These are phyloP conservation scores for Globisporangium paroecandrum DNA, from an alignment of 352 stramenopile species.

Conservation along the genomic window DNA sequence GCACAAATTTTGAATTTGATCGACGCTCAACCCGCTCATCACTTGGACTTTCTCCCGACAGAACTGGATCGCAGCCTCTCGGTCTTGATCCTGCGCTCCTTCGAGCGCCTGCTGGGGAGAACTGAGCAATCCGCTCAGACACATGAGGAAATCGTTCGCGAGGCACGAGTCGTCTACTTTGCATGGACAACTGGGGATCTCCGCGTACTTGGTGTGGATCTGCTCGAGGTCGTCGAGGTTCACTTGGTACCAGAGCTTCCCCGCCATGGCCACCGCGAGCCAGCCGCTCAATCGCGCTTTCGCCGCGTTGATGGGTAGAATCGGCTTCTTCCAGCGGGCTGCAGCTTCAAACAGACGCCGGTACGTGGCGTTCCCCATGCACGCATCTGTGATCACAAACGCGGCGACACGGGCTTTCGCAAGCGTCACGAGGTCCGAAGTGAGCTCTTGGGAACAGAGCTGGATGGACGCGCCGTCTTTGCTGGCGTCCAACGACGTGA, in stretches of 20 bases:
- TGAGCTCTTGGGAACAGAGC: conserved; percentile 18
- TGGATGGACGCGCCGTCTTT: not conserved
- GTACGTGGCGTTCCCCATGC: conserved; percentile 2
- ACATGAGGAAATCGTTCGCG: conserved; percentile 42
- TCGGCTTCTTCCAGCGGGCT: conserved; percentile 29
- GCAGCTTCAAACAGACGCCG: conserved; percentile 38
- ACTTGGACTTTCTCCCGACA: conserved; percentile 10
- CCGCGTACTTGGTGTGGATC: conserved; percentile 34
- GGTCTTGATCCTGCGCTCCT: not conserved
- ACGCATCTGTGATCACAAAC: conserved; percentile 41
- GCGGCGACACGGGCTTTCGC: conserved; percentile 22
- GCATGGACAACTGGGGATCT: conserved; percentile 40
- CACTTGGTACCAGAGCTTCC: conserved; percentile 57
- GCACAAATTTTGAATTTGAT: conserved; percentile 2
- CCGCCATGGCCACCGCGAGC: conserved; percentile 43
- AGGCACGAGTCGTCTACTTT: conserved; percentile 47
- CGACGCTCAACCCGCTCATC: not conserved
- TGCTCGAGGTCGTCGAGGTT: conserved; percentile 27
- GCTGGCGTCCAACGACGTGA: conserved; percentile 1
- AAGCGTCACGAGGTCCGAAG: conserved; percentile 23
- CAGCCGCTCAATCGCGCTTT: conserved; percentile 29
- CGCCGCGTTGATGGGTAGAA: conserved; percentile 43
- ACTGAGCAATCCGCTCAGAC: conserved; percentile 33
- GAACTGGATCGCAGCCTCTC: not conserved
- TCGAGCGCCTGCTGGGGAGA: not conserved